Percentiles rank a stretch among this genome's conserved stretches.
phyloP scores from a whole-genome alignment of 768 basidiomycete species.

The Amanita subjunquillea region DNA sequence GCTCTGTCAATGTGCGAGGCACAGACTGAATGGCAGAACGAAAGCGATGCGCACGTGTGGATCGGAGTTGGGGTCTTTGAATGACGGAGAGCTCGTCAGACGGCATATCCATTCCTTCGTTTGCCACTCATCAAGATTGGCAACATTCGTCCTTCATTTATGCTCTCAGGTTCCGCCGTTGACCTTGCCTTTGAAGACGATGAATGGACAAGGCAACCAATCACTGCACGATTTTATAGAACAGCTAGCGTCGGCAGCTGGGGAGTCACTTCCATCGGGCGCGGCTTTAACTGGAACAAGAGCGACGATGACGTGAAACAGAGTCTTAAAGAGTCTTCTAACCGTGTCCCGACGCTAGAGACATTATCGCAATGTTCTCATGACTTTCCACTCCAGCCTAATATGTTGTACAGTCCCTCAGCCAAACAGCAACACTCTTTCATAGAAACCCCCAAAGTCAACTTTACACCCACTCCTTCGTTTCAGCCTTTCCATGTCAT shows the following conservation, averaged over 20 bases:
- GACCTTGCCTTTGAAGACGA: conserved; percentile 62
- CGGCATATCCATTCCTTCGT: neutral
- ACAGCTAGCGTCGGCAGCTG: conserved; percentile 69
- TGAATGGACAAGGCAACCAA: conserved; percentile 51
- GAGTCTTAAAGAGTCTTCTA: conserved; percentile 10
- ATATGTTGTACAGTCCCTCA: conserved; percentile 14
- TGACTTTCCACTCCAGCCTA: conserved; percentile 13
- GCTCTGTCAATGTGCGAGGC: neutral
- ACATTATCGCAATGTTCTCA: conserved; percentile 7
- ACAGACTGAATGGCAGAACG: neutral
- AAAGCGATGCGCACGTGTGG: conserved; percentile 2
- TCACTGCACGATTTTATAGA: conserved; percentile 40
- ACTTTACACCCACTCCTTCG: conserved; percentile 11
- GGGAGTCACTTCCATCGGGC: conserved; percentile 78
- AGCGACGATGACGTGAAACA: conserved; percentile 20
- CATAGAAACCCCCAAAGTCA: conserved; percentile 22
- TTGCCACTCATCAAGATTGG: conserved; percentile 1
- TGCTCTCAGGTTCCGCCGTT: conserved; percentile 50
- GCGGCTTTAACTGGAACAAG: conserved; percentile 69
- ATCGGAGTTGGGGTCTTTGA: conserved; percentile 5
- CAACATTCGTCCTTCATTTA: conserved; percentile 18
- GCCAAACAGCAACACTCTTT: conserved; percentile 28
- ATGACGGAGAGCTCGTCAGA: neutral
- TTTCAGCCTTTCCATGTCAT: conserved; percentile 16
- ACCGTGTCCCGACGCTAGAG: conserved; percentile 11